phyloP scores from a whole-genome alignment of 305 asterid genomes.

The Fraxinus angustifolia region DNA sequence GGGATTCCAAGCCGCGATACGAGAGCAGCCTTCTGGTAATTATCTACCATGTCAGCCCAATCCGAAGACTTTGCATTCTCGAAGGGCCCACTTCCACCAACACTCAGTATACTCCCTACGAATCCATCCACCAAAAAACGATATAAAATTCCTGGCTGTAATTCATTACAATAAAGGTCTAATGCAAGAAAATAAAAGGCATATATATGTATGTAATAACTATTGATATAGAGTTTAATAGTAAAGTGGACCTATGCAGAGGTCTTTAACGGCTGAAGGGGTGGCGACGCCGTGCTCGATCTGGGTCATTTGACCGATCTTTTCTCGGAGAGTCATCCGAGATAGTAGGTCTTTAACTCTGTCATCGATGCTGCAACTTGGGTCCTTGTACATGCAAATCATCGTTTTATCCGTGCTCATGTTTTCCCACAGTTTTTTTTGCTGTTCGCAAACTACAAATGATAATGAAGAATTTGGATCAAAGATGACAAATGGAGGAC shows the following conservation, averaged over 20 bases:
- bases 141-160: not conserved
- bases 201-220: not conserved
- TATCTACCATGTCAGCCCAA: conserved; percentile 41
- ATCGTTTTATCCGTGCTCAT: conserved; percentile 1
- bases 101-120: conserved; percentile 40
- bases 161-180: not conserved
- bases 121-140: not conserved
- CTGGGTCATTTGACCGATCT: conserved; percentile 49
- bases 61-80: conserved; percentile 37
- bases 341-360: conserved; percentile 41
- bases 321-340: conserved; percentile 45
- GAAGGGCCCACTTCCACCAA: conserved; percentile 44
- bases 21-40: conserved; percentile 38
- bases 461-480: not conserved
- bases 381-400: conserved; percentile 40
- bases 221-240: not conserved
- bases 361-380: conserved; percentile 32
- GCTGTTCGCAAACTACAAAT: not conserved
- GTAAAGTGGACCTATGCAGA: conserved; percentile 29
- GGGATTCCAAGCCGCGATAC: conserved; percentile 40
- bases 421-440: not conserved
- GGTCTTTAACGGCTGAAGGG: conserved; percentile 28
- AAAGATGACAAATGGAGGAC: not conserved
- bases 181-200: not conserved
- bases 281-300: conserved; percentile 42